Evolutionary conservation across 306 rosid genomes (phyloP), one percentile per base, ranked within the genome.

Genomic region (Abrus precatorius): DNA sequence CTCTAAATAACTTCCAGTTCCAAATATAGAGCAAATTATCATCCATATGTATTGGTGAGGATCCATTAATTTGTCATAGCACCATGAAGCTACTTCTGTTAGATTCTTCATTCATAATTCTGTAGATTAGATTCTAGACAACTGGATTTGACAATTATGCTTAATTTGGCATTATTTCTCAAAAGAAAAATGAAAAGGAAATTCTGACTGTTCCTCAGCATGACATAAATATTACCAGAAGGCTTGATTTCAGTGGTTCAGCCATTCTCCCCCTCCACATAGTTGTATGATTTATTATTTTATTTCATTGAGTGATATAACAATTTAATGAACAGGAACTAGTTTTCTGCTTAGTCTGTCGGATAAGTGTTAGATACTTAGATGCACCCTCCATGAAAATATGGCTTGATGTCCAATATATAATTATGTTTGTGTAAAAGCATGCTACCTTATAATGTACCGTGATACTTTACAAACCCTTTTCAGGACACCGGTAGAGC

Each of bases 291-390:
- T 0, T 36, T 36, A 36, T 36, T 36, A 36, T 44, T 69, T 11
- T 69, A 12, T 72, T 56, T 41, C 14, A 54, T 40, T 73, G 29
- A 29, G 7, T 5, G 13, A 9, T 44, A 74, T 7, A 59, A 30
- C 79, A 74, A 7, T 57, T 28, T 74, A 29, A 45, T 13, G 5
- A 57, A 28, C 49, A n/a, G 36, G 60, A 56, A 56, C 50, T 4
- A 50, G 13, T 13, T 82, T 70, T 20, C 73, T 73, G 56, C 78
- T 45, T 59, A 62, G 72, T 44, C 38, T 7, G 41, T 68, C 69
- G 48, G 57, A 30, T 30, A 28, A 52, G 43, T 30, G 57, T 33
- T 66, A 7, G 73, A 76, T 65, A 9, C 34, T 33, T 66, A 7
- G 73, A 76, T 65, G 13, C 34, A 41, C 36, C 43, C 36, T 69